Evolutionary conservation across 495 filamentous ascomycete species (phyloP), one percentile per base, ranked within the genome.

Genomic region (Pyrenopolyporus hunteri): DNA sequence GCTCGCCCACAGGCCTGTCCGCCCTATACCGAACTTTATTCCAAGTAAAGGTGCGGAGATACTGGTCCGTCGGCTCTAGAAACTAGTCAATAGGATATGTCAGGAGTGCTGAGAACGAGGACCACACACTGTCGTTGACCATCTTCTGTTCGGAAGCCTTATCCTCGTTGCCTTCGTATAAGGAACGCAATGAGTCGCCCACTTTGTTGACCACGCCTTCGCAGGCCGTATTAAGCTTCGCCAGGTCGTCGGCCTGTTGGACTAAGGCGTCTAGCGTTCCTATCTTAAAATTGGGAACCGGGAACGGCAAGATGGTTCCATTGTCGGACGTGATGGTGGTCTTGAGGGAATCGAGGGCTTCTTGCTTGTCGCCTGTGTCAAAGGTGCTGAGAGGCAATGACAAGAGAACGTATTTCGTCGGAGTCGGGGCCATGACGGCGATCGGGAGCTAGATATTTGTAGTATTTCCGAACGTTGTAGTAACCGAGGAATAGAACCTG

Each of bases 11-110:
- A 25, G 94, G 82, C 72, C 89, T 93, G 72, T 98, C 94, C 48
- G 90, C 89, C 47, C 93, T 86, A 72, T 98, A 98, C 74, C 96
- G 93, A 71, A 93, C 89, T 73, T 93, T 97, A 74, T 98, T 97
- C 94, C 94, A 98, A 48, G 82, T 81, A 75, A 97, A 98, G 6
- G 85, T 84, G 66, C 87, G 85, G 29, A 98, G 79, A 72, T 98
- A 98, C 66, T 93, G 88, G 66, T 96, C 94, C 46, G 90, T 92
- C 29, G 94, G 93, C 70, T 96, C 93, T 97, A 25, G 4, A 67
- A 26, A 13, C 14, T 26, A 16, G 32, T 53, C n/a, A 61, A 37
- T 42, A 44, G 8, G 39, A 10, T 4, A 33, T 11, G 20, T 14
- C 39, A 20, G 8, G 5, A 42, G 19, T 20, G 9, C 32, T 14